A percentile compares a stretch with the other conserved stretches of the same genome.
These are phyloP conservation scores for Petunia axillaris DNA, from an alignment of 257 asterid genomes.

Conservation along the genomic window DNA sequence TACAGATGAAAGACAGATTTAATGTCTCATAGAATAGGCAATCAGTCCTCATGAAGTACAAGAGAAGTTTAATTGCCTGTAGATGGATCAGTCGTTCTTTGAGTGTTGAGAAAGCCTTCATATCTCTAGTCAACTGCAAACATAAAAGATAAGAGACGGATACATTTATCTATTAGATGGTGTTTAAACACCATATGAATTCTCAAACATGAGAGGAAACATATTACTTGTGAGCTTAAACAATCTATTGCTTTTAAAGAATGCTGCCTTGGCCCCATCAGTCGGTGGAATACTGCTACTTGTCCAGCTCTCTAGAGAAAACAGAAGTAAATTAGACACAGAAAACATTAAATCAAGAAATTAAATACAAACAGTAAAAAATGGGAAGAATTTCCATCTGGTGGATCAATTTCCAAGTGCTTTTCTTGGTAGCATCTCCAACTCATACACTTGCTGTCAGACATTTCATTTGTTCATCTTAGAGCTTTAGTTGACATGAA, in stretches of 20 bases:
- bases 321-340: constrained; percentile 25
- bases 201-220: constrained; percentile 26
- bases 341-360: neutral
- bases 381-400: neutral
- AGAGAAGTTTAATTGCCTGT: constrained; percentile 52
- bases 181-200: neutral
- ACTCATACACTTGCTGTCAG: neutral
- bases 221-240: constrained; percentile 47
- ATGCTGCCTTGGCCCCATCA: constrained; percentile 81
- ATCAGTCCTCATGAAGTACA: constrained; percentile 15
- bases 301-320: constrained; percentile 47
- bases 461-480: constrained; percentile 4
- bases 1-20: neutral
- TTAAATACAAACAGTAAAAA: constrained; percentile 10
- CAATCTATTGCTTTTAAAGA: constrained; percentile 60
- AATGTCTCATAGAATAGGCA: constrained; percentile 1
- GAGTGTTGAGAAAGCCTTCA: constrained; percentile 59
- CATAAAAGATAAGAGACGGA: constrained; percentile 33
- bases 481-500: neutral
- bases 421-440: constrained; percentile 10
- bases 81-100: constrained; percentile 72
- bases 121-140: constrained; percentile 55
- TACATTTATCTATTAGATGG: constrained; percentile 25
- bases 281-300: constrained; percentile 69
- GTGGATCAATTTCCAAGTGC: neutral